Base-by-base conservation (phyloP, 768 basidiomycete genomes). In the Naganishia antarctica region DNA sequence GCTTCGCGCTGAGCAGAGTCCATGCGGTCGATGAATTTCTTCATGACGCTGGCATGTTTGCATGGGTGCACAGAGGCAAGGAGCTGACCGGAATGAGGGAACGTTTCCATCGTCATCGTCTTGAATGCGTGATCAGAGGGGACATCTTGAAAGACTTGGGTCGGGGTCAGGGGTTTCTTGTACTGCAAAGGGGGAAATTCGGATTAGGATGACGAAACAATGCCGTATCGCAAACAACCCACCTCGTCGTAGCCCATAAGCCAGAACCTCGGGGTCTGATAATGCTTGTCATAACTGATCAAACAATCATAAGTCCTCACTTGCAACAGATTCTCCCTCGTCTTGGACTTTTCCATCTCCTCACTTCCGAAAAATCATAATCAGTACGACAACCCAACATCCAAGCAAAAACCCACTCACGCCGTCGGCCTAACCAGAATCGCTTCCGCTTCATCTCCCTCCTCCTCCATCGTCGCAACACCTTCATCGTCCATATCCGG, bases 251-350 rank as follows among this genome's bases (percentile, higher is more conserved):
- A 97, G 21, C 96, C 96, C 69, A 93, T 84, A 65, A 99, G 80
- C 96, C 96, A 99, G 76, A 97, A 88, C 70, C 94, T 85, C 25
- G 96, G 96, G 13, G 93, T 97, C 78, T 98, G 96, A 79, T 99
- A 98, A 79, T 93, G 94, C 81, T 98, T 99, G 84, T 99, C 96
- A 78, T 98, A 99, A 50, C 90, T 91, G 81, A 99, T 98, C 88
- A 96, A 90, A 73, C 97, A 93, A 77, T 99, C 96, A 81, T 99
- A 99, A 12, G 94, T 99, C 73, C 96, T 85, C 43, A 98, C 91
- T 82, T 93, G 90, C 44, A 98, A 81, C 28, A 97, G 81, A 71
- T 96, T 96, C 63, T 85, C 85, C 66, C 86, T 89, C 34, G 85
- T 84, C 23, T 83, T 81, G 68, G 71, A 70, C 49, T 74, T 69